Evolutionary conservation across 352 stramenopile species (phyloP), one percentile per base, ranked within the genome.

Genomic region (Halophytophthora batemanensis): DNA sequence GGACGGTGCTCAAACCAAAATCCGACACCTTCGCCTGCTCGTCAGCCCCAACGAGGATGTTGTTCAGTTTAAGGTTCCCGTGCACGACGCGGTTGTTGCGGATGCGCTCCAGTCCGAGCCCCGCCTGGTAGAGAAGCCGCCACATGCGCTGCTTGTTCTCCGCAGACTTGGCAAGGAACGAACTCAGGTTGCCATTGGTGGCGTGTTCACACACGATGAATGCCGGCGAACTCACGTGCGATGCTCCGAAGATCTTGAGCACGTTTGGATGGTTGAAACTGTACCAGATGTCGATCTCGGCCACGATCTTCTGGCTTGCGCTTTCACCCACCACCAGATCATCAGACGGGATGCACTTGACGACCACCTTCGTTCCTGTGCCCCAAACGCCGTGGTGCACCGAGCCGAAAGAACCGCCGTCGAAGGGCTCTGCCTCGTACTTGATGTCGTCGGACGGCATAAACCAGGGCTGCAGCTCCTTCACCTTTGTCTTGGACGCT

Each of bases 61-160:
- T 66, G 35, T 42, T 48, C 3, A 75, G 67, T 58, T 90, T 92
- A n/a, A 96, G 64, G 42, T 95, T 80, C 4, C 77, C 69, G 48
- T 96, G 84, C 3, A 94, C 56, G 15, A 86, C 45, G 13, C 49
- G 8, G 48, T 51, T 42, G 42, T 50, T n/a, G 34, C 48, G 64
- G 87, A 81, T 25, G 88, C 50, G 89, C 33, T 61, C 31, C 1
- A 95, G 53, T 3, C 77, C 82, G 23, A 69, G 54, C 2, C 59
- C 52, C 3, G 61, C 45, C 19, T 71, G 37, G 33, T 56, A 59
- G 42, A 77, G 22, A 22, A 71, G 36, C 10, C 59, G 47, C 53
- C 49, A 65, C 53, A 69, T 56, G 14, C 31, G 29, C 15, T 50
- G 37, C 14, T 50, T 49, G 40, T 65, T 52, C 0, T 28, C 41